Evolutionary conservation across 2,329 filamentous ascomycete genomes (phyloP), one percentile per base, ranked within the genome.

Genomic region (Xylaria multiplex): DNA sequence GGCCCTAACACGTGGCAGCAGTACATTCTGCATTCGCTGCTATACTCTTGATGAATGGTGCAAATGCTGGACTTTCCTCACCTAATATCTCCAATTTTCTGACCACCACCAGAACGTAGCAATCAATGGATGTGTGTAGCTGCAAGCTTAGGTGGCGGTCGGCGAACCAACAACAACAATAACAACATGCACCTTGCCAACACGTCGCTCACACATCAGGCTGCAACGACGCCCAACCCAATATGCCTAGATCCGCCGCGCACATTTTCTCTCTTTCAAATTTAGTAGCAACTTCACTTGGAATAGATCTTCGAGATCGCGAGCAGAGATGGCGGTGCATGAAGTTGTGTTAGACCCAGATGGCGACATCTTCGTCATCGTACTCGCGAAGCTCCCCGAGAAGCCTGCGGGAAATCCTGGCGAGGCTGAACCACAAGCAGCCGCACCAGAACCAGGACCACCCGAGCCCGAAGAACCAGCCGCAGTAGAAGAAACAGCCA

Each of bases 311-410:
- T 30, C 13, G 37, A 11, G 13, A n/a, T 43, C 19, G 11, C 40
- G 50, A 59, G 50, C 13, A 40, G 37, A 24, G n/a, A 66, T 66
- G 64, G 59, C 59, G 5, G 32, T 55, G 13, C 42, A 37, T 9
- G 50, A 56, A 37, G 49, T 59, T 16, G 49, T 66, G 19, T 37
- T 66, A 46, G 64, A 66, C 11, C 64, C 64, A 11, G 64, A 66
- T 9, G 64, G 64, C 16, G 64, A 66, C 27, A 63, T 66, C 14
- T 35, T 66, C 9, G 64, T 66, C 59, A 66, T 66, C 43, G 54
- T 66, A 2, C 48, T 48, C 7, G 30, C 37, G 32, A 50, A 55
- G 27, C 9, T 13, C 30, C 42, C 46, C n/a, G 37, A 56, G 27
- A 45, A 7, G 14, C 27, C 1, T 9, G 14, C 19, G 37, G 24